phyloP scores from a whole-genome alignment of 108 stramenopile species.

The Tribonema minus region DNA sequence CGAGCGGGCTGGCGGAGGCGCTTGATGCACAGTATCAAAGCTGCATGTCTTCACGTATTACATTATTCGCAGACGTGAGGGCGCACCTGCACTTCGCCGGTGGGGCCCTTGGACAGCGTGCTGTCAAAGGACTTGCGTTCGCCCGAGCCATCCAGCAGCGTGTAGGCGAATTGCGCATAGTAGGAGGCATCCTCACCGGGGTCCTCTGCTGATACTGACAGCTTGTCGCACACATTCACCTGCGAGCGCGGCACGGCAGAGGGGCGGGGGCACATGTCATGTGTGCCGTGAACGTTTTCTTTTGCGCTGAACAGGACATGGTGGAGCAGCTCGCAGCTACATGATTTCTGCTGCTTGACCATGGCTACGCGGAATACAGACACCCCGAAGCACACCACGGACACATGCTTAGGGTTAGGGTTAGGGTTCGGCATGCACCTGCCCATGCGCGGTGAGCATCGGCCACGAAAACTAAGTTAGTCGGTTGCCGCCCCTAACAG shows the following conservation, averaged over 20 bases:
- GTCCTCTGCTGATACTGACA: constrained; percentile 30
- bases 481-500: no score
- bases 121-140: constrained; percentile 33
- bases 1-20: no score
- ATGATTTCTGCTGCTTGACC: no score
- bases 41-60: no score
- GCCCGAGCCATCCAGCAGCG: constrained; percentile 44
- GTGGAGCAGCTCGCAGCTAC: not conserved
- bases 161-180: constrained; percentile 60
- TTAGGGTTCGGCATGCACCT: not conserved
- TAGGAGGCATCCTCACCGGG: constrained; percentile 59
- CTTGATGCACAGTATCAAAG: no score
- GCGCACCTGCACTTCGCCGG: constrained; percentile 56
- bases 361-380: no score
- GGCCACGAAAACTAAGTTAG: no score
- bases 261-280: not conserved
- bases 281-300: not conserved
- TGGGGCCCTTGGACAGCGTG: constrained; percentile 44
- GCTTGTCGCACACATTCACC: constrained; percentile 76
- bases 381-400: no score
- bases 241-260: not conserved
- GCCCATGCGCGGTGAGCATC: not conserved
- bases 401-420: no score
- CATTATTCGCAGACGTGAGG: no score
- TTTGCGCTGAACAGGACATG: not conserved